Evolutionary conservation across 2,329 filamentous ascomycete species (phyloP), one percentile per base, ranked within the genome.

Genomic region (Raffaelea ambrosiae): DNA sequence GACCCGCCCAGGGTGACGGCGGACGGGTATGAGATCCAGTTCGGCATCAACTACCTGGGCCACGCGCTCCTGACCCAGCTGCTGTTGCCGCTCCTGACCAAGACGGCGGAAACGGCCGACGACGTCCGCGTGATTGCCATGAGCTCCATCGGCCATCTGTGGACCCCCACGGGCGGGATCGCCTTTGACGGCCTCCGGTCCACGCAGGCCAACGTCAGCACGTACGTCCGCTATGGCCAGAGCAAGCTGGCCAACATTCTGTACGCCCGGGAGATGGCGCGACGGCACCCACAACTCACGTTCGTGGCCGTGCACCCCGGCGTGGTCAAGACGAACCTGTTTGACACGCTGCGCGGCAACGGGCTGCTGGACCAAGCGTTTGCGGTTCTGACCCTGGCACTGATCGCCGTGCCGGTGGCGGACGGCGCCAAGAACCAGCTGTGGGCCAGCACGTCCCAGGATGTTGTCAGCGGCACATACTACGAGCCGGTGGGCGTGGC

Each of bases 31-130:
- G 72, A 76, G 55, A 51, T 66, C 9, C 66, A 71, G 47, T 72
- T 73, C 51, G 69, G 65, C 8, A 69, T 65, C 8, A 76, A 75
- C 52, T 69, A 74, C 55, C 51, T 74, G 19, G 70, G 69, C 19
- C 71, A 73, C 47, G 67, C 68, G 2, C 58, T 71, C 1, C 61
- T 74, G 2, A 63, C 61, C 33, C 63, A 66, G 41, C 58, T 66
- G 2, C 54, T 72, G 11, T 46, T 58, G 5, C 60, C 60, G 1
- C 38, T 57, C 4, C 52, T 63, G 5, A 46, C 52, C 16, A 48
- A 55, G 10, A 62, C 60, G 18, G 53, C 52, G 20, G 10, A 44
- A 3, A 39, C 51, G 5, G 45, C 33, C 3, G 29, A 46, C 20
- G 57, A 59, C 50, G 56, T 57, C n/a, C 58, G 59, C 43, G 47